A percentile compares a stretch with the other conserved stretches of the same genome.
These are phyloP conservation scores for Coelastrella sp. DNA, from an alignment of 139 green algal genomes.

Conservation along the genomic window DNA sequence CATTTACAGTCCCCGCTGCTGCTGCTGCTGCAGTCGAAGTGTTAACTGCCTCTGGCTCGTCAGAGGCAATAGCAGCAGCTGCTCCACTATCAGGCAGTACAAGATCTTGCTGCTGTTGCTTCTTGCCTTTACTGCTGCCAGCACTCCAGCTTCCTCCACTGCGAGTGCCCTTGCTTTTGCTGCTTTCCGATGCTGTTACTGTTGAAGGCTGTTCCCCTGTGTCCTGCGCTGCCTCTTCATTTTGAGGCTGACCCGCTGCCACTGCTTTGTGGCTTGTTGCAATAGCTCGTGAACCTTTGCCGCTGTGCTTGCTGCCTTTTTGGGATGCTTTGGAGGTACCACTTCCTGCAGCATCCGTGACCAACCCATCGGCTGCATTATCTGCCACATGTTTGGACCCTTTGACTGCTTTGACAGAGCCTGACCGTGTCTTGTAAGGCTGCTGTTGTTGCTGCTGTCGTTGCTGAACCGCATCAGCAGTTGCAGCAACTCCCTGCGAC, in stretches of 20 bases:
- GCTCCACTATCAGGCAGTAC: neutral
- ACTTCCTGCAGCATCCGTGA: neutral
- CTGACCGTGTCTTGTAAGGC: too few species aligned
- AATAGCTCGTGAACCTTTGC: neutral
- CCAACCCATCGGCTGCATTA: neutral
- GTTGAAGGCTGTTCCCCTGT: too few species aligned
- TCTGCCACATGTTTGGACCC: neutral
- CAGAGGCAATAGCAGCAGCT: neutral
- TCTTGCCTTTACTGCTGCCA: neutral
- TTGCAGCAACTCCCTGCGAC: neutral
- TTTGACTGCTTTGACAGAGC: too few species aligned
- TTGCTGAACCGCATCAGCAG: neutral
- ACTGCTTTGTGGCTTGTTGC: neutral
- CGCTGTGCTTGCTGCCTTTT: constrained; percentile 17
- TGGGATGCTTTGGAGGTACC: neutral
- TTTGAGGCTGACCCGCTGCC: neutral
- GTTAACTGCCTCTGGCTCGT: neutral
- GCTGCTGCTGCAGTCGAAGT: neutral
- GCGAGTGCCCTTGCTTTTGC: neutral
- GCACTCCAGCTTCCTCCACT: neutral
- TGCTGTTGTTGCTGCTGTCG: neutral
- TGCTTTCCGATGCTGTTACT: neutral
- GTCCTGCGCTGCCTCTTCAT: too few species aligned
- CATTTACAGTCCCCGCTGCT: neutral
- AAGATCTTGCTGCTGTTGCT: neutral